Evolutionary conservation across 2,329 filamentous ascomycete species (phyloP), one percentile per base, ranked within the genome.

Genomic region (Penicillium sp.): DNA sequence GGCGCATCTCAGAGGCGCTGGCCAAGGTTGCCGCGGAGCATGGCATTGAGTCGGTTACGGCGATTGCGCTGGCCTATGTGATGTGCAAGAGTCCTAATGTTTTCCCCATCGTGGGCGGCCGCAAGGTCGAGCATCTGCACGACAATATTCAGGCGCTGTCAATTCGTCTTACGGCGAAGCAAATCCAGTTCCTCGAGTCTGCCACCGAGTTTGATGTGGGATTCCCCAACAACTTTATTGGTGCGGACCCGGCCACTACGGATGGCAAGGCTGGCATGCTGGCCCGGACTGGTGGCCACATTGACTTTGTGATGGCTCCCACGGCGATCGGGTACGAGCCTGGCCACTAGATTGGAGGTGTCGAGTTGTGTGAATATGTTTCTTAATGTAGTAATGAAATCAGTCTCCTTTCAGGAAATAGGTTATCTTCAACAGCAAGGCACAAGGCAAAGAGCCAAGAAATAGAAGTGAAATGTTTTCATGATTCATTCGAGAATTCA

Each of bases 31-130:
- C 85, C 0, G 79, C 81, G 14, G 78, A 82, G 59, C 84, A 88
- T 67, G 83, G 83, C 2, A 77, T 82, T 2, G 78, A 82, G 35
- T 76, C 73, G 4, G 80, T 90, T 54, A 88, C 86, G 5, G 83
- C 83, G 41, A 76, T 90, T 45, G 89, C 90, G 3, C 75, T 93
- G 31, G 89, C 90, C 1, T 92, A 92, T 70, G 86, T 92, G 28
- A 84, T 90, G 82, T 83, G 86, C 66, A 91, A 92, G 76, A 79
- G 87, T 0, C 84, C 89, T 0, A 86, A 90, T 66, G 87, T 92
- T 14, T 91, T 91, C 71, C 90, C 90, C 1, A 86, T 92, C 49
- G 80, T 92, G 8, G 89, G 90, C 11, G 87, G 88, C 0, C 83
- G 89, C 17, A 91, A 87, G 68, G 73, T 90, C 14, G 85, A 88